These are phyloP conservation scores for Mucor velutinosus DNA, from an alignment of 371 early-diverging fungal species.

Conservation along the genomic window DNA sequence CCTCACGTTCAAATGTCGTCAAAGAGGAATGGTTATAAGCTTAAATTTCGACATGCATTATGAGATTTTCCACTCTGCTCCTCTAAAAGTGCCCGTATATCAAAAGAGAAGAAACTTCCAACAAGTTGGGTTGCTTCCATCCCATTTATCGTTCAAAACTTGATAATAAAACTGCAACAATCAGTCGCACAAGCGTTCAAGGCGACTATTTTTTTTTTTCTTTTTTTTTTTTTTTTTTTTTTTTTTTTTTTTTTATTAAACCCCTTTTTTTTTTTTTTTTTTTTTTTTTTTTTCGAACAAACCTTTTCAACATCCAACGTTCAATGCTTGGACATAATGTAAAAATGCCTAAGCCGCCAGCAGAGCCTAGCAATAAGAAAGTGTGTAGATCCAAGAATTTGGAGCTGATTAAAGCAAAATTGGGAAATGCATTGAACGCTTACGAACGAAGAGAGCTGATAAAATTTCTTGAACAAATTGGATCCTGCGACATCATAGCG, in stretches of 20 bases:
- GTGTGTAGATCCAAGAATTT: not conserved
- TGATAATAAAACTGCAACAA: no score
- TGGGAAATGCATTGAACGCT: not conserved
- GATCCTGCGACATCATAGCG: constrained; percentile 11
- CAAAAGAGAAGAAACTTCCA: no score
- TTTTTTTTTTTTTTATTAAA: not conserved
- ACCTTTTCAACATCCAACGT: not conserved
- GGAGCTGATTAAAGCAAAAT: constrained; percentile 3
- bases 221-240: not conserved
- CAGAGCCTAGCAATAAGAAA: not conserved
- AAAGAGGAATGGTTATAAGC: no score
- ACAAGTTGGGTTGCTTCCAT: no score
- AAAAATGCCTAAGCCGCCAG: not conserved
- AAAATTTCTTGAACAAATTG: constrained; percentile 4
- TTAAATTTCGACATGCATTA: no score
- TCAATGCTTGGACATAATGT: not conserved
- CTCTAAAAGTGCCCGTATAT: no score
- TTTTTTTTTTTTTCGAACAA: not conserved
- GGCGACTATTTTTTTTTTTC: no score
- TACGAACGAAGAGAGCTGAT: constrained; percentile 12
- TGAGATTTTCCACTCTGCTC: no score
- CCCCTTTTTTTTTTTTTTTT: not conserved
- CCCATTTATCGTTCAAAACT: no score
- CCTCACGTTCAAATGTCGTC: no score
- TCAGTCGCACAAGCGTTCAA: no score